Evolutionary conservation across 768 basidiomycete genomes (phyloP).

Genomic region (Pisolithus tinctorius): DNA sequence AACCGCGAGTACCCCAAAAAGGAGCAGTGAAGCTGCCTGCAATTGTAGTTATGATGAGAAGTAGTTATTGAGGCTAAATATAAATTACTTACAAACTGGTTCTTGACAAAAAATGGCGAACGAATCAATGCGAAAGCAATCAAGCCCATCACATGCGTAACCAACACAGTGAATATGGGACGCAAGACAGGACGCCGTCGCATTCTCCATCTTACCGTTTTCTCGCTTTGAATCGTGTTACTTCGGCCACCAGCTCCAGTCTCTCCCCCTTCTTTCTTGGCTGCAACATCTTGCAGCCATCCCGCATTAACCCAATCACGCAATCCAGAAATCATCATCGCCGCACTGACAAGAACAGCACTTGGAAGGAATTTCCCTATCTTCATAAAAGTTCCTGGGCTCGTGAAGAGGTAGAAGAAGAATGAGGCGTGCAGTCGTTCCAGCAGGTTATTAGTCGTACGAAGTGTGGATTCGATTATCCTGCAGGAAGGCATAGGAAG

Average conservation of each 20-base stretch:
- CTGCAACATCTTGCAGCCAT: constrained; percentile 34
- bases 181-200: constrained; percentile 50
- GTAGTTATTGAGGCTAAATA: background rate
- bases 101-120: constrained; percentile 36
- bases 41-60: background rate
- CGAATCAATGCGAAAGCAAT: constrained; percentile 44
- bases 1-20: constrained; percentile 25
- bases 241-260: constrained; percentile 7
- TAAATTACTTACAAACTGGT: constrained; percentile 32
- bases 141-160: constrained; percentile 51
- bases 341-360: constrained; percentile 74
- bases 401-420: constrained; percentile 78
- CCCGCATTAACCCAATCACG: constrained; percentile 62
- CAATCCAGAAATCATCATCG: constrained; percentile 82
- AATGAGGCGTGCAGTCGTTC: constrained; percentile 97
- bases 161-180: constrained; percentile 45
- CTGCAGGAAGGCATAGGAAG: constrained; percentile 30
- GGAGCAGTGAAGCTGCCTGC: constrained; percentile 18
- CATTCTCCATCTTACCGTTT: constrained; percentile 33
- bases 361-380: constrained; percentile 90
- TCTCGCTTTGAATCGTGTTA: constrained; percentile 8
- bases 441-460: constrained; percentile 89
- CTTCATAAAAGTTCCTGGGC: constrained; percentile 66
- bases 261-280: background rate
- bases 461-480: constrained; percentile 78